Evolutionary conservation across 2,329 filamentous ascomycete genomes (phyloP), one percentile per base, ranked within the genome.

Genomic region (Stromatinia cepivora): DNA sequence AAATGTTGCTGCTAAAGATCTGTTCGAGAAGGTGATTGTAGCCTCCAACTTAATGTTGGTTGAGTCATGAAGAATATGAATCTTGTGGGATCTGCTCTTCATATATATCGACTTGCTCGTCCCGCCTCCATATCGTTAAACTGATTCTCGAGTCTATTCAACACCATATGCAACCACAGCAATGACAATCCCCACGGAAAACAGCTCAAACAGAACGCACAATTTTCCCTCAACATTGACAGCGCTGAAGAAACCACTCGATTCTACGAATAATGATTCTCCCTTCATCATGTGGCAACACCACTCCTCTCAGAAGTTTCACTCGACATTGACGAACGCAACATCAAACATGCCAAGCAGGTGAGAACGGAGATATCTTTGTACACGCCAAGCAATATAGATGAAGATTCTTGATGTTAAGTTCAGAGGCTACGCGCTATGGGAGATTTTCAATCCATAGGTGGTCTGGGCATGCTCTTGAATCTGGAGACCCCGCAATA

Each of bases 221-320:
- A 31, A 28, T 7, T 15, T 67, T n/a, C 11, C 20, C 57, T 46
- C n/a, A 34, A 22, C 15, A 17, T 68, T 8, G 11, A 54, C 25
- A 45, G 46, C 22, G n/a, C 22, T 45, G 13, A 39, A 4, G 22
- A 17, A 28, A 31, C 13, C n/a, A 54, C 15, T 42, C 42, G 46
- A 53, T 68, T 68, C 66, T 57, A 68, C 66, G 66, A 68, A 68
- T 68, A 28, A 39, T 28, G 46, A 20, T 52, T 61, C 66, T n/a
- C 9, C 25, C 39, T 31, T 28, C 13, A 10, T 20, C n/a, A 42
- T 31, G 28, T 10, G 25, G 25, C 20, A 50, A 34, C 50, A 22
- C 36, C 50, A 28, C n/a, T 46, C 22, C 31, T 25, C 42, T n/a
- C 22, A 25, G 42, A 9, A 28, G 17, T 39, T 50, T 28, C 15